Percentiles rank a stretch among this genome's conserved stretches.
Evolutionary conservation across 306 rosid genomes (phyloP).

Genomic region (Notholithocarpus densiflorus): DNA sequence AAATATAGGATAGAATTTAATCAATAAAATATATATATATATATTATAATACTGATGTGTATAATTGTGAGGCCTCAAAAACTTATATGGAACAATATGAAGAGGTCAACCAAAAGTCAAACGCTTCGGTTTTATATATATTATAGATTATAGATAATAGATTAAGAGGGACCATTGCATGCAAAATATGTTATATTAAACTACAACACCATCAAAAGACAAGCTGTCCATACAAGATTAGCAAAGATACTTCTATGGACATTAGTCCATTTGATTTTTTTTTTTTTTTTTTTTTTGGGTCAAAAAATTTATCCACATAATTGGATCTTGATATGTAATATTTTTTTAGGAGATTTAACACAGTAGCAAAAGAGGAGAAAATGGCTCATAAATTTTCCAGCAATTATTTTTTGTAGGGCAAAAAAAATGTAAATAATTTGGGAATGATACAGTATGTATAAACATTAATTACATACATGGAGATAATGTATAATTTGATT

Average conservation of each 20-base stretch:
- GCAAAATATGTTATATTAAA: slow-evolving; percentile 1
- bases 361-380: not conserved
- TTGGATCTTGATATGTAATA: not conserved
- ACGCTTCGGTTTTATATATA: no score
- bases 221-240: not conserved
- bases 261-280: not conserved
- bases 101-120: no score
- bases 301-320: not conserved
- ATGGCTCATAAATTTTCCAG: not conserved
- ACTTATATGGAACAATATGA: no score
- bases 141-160: no score
- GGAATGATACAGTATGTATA: not conserved
- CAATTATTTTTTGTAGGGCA: not conserved
- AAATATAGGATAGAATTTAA: no score
- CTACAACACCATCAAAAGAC: not conserved
- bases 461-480: not conserved
- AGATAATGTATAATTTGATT: not conserved
- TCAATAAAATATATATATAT: no score
- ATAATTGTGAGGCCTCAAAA: no score
- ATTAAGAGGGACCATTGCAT: not conserved
- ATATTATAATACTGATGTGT: no score
- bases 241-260: not conserved
- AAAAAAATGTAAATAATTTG: not conserved
- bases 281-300: not conserved
- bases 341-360: not conserved